Percentiles rank a stretch among this genome's conserved stretches.
Evolutionary conservation across 208 protist species (phyloP).

Genomic region (Leishmania tropica): DNA sequence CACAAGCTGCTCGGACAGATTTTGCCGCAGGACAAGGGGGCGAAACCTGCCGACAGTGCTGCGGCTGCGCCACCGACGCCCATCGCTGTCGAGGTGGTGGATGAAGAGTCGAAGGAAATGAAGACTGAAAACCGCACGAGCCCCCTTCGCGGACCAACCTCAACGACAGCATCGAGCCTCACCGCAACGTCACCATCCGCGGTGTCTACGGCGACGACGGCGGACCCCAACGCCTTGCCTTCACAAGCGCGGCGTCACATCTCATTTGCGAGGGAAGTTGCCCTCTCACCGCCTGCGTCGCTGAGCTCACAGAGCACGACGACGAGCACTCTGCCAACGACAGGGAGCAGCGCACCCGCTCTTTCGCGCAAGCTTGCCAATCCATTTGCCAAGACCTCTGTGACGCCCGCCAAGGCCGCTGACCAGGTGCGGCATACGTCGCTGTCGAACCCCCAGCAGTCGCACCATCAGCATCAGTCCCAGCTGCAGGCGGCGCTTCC

Average conservation of each 20-base stretch:
- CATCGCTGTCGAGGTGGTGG: background rate
- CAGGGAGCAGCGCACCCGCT: background rate
- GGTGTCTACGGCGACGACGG: slow-evolving; percentile 12
- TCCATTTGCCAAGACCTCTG: slow-evolving; percentile 40
- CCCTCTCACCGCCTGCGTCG: background rate
- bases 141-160: background rate
- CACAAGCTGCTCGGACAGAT: slow-evolving; percentile 58
- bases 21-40: slow-evolving; percentile 12
- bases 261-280: slow-evolving; percentile 19
- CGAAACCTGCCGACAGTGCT: background rate
- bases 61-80: background rate
- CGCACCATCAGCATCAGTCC: slow-evolving; percentile 6
- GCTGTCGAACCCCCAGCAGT: background rate
- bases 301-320: background rate
- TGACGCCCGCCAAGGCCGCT: background rate
- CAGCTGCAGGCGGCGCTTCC: background rate
- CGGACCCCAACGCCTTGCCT: slow-evolving; percentile 1
- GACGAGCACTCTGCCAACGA: slow-evolving; percentile 1
- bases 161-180: background rate
- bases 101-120: background rate
- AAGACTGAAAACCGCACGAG: background rate
- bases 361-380: slow-evolving; percentile 34
- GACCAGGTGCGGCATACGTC: background rate
- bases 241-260: slow-evolving; percentile 29
- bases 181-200: slow-evolving; percentile 6